Conservation (phyloP, 2,329 filamentous ascomycete genomes). For the Aspergillus awamori region DNA sequence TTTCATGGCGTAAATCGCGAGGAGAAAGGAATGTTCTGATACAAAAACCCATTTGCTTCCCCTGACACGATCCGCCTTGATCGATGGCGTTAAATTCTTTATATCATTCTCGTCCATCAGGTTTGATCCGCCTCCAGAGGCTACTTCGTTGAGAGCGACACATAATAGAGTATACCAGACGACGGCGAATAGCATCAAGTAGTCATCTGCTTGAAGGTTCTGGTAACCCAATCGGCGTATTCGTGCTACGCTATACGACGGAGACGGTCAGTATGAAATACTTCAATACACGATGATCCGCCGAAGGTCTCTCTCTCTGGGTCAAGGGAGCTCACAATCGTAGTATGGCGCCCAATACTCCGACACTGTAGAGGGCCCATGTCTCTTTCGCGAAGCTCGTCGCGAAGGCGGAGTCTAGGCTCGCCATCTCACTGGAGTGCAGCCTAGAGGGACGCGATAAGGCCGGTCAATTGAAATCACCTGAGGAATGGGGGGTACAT, state of each 20-base stretch:
- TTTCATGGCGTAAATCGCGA: slow-evolving; percentile 57
- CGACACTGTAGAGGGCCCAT: slow-evolving; percentile 47
- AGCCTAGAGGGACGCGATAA: slow-evolving; percentile 21
- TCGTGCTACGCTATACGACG: slow-evolving; percentile 39
- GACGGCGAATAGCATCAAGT: slow-evolving; percentile 57
- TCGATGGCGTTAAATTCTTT: slow-evolving; percentile 49
- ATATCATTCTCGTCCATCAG: slow-evolving; percentile 57
- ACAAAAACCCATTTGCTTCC: slow-evolving; percentile 67
- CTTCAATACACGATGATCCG: not conserved
- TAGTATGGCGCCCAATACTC: slow-evolving; percentile 39
- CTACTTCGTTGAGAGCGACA: slow-evolving; percentile 57
- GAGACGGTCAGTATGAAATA: slow-evolving; percentile 6
- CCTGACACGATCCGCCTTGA: slow-evolving; percentile 46
- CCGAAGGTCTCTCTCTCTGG: no score
- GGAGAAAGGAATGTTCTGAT: slow-evolving; percentile 64
- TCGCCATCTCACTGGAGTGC: slow-evolving; percentile 31
- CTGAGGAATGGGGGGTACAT: slow-evolving; percentile 1
- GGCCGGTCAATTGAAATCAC: slow-evolving; percentile 16
- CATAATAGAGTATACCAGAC: slow-evolving; percentile 61
- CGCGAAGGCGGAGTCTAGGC: slow-evolving; percentile 32
- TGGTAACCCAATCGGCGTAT: slow-evolving; percentile 49
- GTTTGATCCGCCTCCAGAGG: slow-evolving; percentile 61
- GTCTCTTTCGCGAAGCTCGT: slow-evolving; percentile 39
- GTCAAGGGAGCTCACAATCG: slow-evolving; percentile 44
- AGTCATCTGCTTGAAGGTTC: slow-evolving; percentile 59